Conservation (phyloP, 257 asterid species). For the Rubia yunnanensis region DNA sequence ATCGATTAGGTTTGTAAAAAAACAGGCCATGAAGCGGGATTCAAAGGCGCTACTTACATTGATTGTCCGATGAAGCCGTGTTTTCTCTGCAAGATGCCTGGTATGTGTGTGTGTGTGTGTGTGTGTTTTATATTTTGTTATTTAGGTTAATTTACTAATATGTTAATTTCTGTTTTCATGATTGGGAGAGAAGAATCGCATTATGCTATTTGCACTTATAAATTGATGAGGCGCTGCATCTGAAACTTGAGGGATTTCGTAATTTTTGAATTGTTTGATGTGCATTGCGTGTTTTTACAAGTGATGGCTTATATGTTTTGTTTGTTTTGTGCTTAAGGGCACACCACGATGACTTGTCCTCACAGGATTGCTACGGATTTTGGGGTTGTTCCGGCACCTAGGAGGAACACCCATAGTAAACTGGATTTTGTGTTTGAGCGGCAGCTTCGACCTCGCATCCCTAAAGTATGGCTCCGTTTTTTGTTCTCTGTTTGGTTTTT, state of each 20-base stretch:
- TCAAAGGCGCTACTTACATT: constrained; percentile 86
- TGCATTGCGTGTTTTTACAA: neutral
- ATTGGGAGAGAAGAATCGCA: neutral
- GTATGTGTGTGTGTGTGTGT: constrained; percentile 21
- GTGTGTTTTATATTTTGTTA: neutral
- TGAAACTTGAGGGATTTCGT: neutral
- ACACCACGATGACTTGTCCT: constrained; percentile 83
- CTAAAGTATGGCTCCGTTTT: constrained; percentile 35
- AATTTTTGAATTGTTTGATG: neutral
- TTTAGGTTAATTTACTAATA: neutral
- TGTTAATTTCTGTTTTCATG: neutral
- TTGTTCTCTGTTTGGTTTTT: neutral
- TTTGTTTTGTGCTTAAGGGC: constrained; percentile 51
- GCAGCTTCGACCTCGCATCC: constrained; percentile 49
- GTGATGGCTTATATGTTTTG: neutral
- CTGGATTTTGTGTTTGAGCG: constrained; percentile 78
- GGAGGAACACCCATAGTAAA: constrained; percentile 39
- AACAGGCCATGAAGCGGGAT: constrained; percentile 97
- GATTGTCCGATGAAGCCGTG: constrained; percentile 99
- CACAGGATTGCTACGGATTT: constrained; percentile 78
- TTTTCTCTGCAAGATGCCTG: constrained; percentile 95
- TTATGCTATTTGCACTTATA: neutral
- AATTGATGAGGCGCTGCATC: neutral
- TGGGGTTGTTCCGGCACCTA: constrained; percentile 74
- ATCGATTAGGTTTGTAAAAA: constrained; percentile 69